These are phyloP conservation scores for Lactarius hatsudake DNA, from an alignment of 768 basidiomycete genomes.

Conservation along the genomic window DNA sequence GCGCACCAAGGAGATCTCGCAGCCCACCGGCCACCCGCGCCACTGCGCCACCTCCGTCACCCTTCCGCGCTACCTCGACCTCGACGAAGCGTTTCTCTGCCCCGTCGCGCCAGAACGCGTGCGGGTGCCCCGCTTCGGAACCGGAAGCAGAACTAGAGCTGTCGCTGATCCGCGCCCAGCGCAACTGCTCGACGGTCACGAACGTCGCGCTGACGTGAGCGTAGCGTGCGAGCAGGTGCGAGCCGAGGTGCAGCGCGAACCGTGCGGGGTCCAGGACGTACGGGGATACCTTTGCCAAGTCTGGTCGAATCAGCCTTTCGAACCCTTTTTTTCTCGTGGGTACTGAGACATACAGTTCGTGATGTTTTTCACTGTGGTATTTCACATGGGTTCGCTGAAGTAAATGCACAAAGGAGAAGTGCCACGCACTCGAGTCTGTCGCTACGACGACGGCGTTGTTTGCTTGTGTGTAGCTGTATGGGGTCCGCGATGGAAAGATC, in stretches of 20 bases:
- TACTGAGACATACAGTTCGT: constrained; percentile 34
- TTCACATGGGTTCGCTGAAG: background rate
- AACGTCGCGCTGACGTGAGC: constrained; percentile 68
- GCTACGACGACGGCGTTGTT: constrained; percentile 89
- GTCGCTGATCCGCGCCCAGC: constrained; percentile 78
- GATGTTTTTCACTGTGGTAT: constrained; percentile 39
- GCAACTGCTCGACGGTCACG: constrained; percentile 71
- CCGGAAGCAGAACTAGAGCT: constrained; percentile 28
- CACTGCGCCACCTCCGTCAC: constrained; percentile 4
- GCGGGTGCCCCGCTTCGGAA: constrained; percentile 54
- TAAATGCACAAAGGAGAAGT: background rate
- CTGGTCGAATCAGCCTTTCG: constrained; percentile 36
- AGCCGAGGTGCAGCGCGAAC: constrained; percentile 85
- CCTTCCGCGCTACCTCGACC: constrained; percentile 43
- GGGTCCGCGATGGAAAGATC: background rate
- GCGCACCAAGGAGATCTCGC: constrained; percentile 74
- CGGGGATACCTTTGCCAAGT: constrained; percentile 86
- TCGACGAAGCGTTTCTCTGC: constrained; percentile 79
- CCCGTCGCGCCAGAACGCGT: constrained; percentile 86
- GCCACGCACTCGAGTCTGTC: constrained; percentile 65
- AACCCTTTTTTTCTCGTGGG: background rate
- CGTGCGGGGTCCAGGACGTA: constrained; percentile 79
- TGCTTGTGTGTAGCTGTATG: constrained; percentile 72
- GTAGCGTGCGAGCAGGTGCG: constrained; percentile 80
- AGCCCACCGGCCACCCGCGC: constrained; percentile 48